phyloP scores from a whole-genome alignment of 2,329 filamentous ascomycete genomes.

The Periconia sp. region DNA sequence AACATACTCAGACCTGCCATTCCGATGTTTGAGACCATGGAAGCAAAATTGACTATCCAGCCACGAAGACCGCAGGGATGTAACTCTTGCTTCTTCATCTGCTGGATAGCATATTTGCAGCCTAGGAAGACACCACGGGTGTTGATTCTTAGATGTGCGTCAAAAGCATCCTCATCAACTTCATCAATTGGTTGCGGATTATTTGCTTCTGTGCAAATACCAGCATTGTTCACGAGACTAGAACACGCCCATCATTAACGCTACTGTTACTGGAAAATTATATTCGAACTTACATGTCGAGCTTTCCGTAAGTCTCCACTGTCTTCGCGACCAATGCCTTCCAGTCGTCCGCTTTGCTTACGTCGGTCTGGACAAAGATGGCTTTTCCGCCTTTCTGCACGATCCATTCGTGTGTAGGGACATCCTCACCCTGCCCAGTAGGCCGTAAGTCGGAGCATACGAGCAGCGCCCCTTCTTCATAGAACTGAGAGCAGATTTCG shows the following conservation, averaged over 20 bases:
- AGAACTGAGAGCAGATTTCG: constrained; percentile 23
- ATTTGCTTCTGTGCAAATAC: constrained; percentile 35
- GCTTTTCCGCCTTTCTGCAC: constrained; percentile 18
- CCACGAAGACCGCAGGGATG: constrained; percentile 34
- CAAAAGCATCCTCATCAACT: constrained; percentile 40
- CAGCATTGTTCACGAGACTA: constrained; percentile 45
- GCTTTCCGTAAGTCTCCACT: constrained; percentile 35
- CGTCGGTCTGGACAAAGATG: constrained; percentile 38
- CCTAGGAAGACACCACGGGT: constrained; percentile 47
- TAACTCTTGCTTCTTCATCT: constrained; percentile 46
- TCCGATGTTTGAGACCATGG: constrained; percentile 28
- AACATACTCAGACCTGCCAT: constrained; percentile 39
- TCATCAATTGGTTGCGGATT: constrained; percentile 34
- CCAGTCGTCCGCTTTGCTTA: constrained; percentile 35
- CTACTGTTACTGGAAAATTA: too few relatives aligned
- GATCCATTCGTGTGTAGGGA: constrained; percentile 28
- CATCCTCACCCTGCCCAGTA: constrained; percentile 6
- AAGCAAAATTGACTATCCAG: constrained; percentile 49
- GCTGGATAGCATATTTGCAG: constrained; percentile 44
- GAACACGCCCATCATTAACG: neutral
- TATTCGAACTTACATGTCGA: constrained; percentile 43
- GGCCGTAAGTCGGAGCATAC: constrained; percentile 11
- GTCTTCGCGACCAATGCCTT: constrained; percentile 27
- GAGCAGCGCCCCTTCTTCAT: constrained; percentile 11
- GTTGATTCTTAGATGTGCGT: constrained; percentile 46